These are phyloP conservation scores for Marchantia polymorpha DNA, from an alignment of 225 moss, liverwort and hornwort species.

Conservation along the genomic window DNA sequence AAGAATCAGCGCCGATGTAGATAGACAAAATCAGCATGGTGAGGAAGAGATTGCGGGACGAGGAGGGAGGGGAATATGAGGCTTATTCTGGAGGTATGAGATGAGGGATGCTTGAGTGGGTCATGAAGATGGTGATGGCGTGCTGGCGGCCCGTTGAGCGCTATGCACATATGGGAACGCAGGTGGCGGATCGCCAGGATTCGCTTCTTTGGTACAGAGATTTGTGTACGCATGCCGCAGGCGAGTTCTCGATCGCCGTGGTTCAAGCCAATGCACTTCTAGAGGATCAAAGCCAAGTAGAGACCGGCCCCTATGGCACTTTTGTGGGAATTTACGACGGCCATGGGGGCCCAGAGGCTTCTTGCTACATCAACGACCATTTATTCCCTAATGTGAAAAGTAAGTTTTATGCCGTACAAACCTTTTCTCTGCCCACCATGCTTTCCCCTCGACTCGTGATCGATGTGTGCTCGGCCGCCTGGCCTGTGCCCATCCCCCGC, in stretches of 20 bases:
- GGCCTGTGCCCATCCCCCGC: background rate
- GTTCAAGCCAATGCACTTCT: slow-evolving; percentile 92
- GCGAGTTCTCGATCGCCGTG: slow-evolving; percentile 84
- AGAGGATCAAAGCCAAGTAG: slow-evolving; percentile 91
- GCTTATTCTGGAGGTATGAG: slow-evolving; percentile 32
- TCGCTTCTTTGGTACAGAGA: slow-evolving; percentile 89
- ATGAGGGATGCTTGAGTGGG: slow-evolving; percentile 92
- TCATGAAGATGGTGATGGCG: slow-evolving; percentile 96
- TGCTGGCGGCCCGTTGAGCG: slow-evolving; percentile 88
- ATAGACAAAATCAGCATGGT: slow-evolving; percentile 33
- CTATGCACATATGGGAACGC: slow-evolving; percentile 57
- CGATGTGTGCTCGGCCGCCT: background rate
- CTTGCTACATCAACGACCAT: slow-evolving; percentile 78
- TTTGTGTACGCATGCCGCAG: slow-evolving; percentile 60
- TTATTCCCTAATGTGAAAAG: slow-evolving; percentile 54
- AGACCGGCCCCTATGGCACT: slow-evolving; percentile 76
- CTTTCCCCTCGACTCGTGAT: background rate
- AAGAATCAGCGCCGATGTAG: slow-evolving; percentile 45
- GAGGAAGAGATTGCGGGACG: slow-evolving; percentile 32
- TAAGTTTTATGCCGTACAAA: slow-evolving; percentile 24
- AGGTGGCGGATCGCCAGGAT: slow-evolving; percentile 75
- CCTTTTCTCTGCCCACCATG: background rate
- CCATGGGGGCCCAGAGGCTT: slow-evolving; percentile 95
- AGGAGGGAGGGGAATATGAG: slow-evolving; percentile 31
- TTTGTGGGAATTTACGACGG: slow-evolving; percentile 95